phyloP scores from a whole-genome alignment of 2,329 filamentous ascomycete genomes.

The Geosmithia flava region DNA sequence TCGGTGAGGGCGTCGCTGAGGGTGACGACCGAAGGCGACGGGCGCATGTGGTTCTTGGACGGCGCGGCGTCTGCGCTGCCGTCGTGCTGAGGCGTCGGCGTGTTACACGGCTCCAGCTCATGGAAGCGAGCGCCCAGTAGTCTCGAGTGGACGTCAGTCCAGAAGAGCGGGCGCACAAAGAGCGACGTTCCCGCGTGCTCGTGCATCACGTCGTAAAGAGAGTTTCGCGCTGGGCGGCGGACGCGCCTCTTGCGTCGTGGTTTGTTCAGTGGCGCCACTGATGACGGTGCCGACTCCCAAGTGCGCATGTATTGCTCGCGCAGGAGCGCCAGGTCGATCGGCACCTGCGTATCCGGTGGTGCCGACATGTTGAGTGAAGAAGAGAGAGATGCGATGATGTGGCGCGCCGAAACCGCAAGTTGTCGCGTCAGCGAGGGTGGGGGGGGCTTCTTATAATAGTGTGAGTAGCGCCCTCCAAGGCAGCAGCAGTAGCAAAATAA shows the following conservation, averaged over 20 bases:
- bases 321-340: conserved; percentile 7
- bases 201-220: conserved; percentile 39
- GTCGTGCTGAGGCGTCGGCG: conserved; percentile 22
- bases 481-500: neutral
- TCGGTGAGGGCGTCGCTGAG: conserved; percentile 30
- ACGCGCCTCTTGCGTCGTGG: conserved; percentile 11
- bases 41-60: conserved; percentile 20
- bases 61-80: conserved; percentile 16
- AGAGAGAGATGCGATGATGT: neutral
- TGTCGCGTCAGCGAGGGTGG: neutral
- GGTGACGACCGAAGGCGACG: conserved; percentile 26
- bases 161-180: conserved; percentile 39
- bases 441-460: neutral
- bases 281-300: conserved; percentile 6
- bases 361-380: conserved; percentile 12
- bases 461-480: neutral
- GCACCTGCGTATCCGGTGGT: conserved; percentile 7
- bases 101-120: conserved; percentile 26
- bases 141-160: conserved; percentile 38
- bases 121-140: conserved; percentile 35
- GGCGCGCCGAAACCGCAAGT: too few relatives aligned
- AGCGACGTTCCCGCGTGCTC: conserved; percentile 33
- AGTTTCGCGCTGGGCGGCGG: conserved; percentile 30
- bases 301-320: conserved; percentile 6
- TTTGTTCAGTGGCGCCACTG: conserved; percentile 8